Base-by-base conservation (phyloP, 108 stramenopile genomes). In the Schizochytrium sp. region DNA sequence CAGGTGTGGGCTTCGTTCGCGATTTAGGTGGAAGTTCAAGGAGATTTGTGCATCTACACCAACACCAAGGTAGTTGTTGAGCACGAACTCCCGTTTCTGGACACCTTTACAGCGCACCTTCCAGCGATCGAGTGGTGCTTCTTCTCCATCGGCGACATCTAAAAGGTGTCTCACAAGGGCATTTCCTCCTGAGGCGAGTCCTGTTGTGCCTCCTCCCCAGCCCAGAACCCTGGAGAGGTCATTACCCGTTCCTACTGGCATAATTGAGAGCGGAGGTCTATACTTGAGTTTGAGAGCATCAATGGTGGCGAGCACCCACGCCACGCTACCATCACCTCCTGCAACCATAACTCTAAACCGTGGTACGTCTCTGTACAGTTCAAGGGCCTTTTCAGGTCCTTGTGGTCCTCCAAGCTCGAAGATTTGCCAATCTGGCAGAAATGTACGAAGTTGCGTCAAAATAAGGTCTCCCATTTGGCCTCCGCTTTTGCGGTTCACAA, bases 321-420 rank as follows among this genome's bases (percentile, higher is more conserved):
- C 95, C 3, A 96, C 96, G n/a, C 96, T 97, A 7, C 97, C 97
- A 89, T 97, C 97, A 2, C 97, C 97, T 12, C 97, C 97, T 89
- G 96, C 96, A 44, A 96, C 94, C 61, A 97, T 88, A 47, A 97
- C 93, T 58, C 96, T 92, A 13, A 96, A 90, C 13, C 94, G 89
- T 61, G 91, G 94, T 12, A 97, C 90, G 17, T 87, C 92, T 53
- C 92, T 91, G 89, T 96, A 96, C 8, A 95, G 95, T 89, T 94
- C 92, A 61, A 97, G 89, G n/a, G 96, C 88, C 61, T 90, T 92
- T 61, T 96, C 95, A 46, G 96, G 97, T n/a, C 96, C 95, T 53
- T 94, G 87, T 15, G 94, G 50, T 5, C 50, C 47, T 10, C 76
- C 96, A 38, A 97, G 89, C 88, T 97, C 97, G 95, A 96, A 96